A percentile compares a stretch with the other conserved stretches of the same genome.
These are phyloP conservation scores for Buxus sempervirens DNA, from an alignment of 164 flowering plant genomes.

Conservation along the genomic window DNA sequence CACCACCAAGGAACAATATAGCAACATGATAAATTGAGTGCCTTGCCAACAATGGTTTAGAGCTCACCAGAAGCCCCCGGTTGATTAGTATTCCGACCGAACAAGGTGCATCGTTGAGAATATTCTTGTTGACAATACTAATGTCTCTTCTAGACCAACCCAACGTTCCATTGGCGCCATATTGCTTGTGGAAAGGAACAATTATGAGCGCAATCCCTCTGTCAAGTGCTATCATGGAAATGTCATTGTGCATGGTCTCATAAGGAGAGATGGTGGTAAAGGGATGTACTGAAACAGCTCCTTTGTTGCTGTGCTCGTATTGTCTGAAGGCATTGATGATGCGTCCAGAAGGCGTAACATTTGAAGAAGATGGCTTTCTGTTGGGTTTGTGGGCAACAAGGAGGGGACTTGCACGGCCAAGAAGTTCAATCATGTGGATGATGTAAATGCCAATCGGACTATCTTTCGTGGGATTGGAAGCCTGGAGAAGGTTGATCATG, in stretches of 20 bases:
- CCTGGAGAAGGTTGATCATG: slow-evolving; percentile 20
- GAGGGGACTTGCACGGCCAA: slow-evolving; percentile 15
- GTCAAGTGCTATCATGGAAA: slow-evolving; percentile 26
- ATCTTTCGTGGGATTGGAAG: slow-evolving; percentile 5
- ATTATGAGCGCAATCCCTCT: slow-evolving; percentile 23
- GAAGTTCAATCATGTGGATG: background rate
- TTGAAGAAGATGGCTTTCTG: background rate
- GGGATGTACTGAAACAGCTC: slow-evolving; percentile 12
- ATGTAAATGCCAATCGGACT: background rate
- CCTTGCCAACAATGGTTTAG: background rate
- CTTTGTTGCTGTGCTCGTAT: slow-evolving; percentile 16
- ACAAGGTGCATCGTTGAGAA: slow-evolving; percentile 38
- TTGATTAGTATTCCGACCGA: slow-evolving; percentile 41
- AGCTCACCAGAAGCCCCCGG: slow-evolving; percentile 7
- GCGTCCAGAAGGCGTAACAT: slow-evolving; percentile 1
- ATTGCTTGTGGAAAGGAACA: slow-evolving; percentile 32
- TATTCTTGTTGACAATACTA: slow-evolving; percentile 18
- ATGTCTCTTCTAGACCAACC: slow-evolving; percentile 6
- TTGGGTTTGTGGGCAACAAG: slow-evolving; percentile 16
- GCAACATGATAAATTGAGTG: slow-evolving; percentile 13
- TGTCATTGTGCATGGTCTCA: slow-evolving; percentile 34
- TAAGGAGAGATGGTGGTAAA: slow-evolving; percentile 24
- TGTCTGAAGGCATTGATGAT: slow-evolving; percentile 27
- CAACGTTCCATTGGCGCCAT: background rate
- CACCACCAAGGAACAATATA: slow-evolving; percentile 36